phyloP scores from a whole-genome alignment of 345 rosid genomes.

The Lepidium sativum region DNA sequence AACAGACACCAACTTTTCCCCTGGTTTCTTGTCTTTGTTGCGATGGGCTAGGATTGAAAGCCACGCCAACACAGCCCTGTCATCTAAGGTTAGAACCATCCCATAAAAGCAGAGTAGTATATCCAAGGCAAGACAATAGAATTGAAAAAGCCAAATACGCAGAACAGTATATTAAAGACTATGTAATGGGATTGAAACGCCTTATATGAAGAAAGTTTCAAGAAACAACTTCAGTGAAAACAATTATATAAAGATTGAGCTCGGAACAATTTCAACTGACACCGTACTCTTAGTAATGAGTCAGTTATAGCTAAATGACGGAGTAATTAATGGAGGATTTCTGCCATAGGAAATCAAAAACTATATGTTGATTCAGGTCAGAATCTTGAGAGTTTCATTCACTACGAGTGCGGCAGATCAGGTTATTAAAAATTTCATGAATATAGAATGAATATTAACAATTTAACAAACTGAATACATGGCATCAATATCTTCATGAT shows the following conservation, averaged over 20 bases:
- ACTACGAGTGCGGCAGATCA: not conserved
- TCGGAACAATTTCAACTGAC: not conserved
- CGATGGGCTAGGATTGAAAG: slow-evolving; percentile 73
- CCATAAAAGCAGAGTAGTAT: not conserved
- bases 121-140: not conserved
- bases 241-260: not conserved
- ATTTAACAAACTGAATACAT: not conserved
- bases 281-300: not conserved
- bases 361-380: not conserved
- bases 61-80: slow-evolving; percentile 96
- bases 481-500: not conserved
- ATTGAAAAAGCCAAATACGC: not conserved
- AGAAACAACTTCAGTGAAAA: not conserved
- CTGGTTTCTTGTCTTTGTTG: slow-evolving; percentile 72
- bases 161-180: not conserved
- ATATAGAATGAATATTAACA: not conserved
- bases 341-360: not conserved
- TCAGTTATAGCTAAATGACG: not conserved
- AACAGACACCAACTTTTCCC: slow-evolving; percentile 71
- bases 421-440: not conserved
- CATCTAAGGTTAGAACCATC: slow-evolving; percentile 8
- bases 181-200: not conserved
- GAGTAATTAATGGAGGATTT: not conserved
- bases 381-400: not conserved
- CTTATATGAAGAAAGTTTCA: not conserved